phyloP scores from a whole-genome alignment of 2,329 filamentous ascomycete species.

The Curvularia spicifera region DNA sequence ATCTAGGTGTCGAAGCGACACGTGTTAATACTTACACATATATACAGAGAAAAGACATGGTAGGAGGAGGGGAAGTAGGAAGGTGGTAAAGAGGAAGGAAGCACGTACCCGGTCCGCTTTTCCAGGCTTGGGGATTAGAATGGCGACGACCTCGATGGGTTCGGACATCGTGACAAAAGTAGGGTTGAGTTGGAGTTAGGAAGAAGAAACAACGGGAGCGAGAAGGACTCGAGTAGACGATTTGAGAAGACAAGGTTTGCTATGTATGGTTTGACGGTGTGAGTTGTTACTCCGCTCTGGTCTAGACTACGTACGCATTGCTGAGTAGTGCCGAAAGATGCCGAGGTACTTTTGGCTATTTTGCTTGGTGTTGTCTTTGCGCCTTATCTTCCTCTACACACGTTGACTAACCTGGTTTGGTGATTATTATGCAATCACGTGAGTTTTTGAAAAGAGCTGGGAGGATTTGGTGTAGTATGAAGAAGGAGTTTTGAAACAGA shows the following conservation, averaged over 20 bases:
- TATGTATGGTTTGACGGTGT: not conserved
- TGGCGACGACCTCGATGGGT: constrained; percentile 40
- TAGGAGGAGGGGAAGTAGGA: too few species aligned
- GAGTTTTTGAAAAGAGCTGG: not conserved
- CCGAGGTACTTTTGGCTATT: constrained; percentile 25
- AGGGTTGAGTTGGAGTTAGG: not conserved
- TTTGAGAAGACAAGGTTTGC: not conserved
- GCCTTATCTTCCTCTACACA: not conserved
- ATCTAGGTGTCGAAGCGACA: constrained; percentile 26
- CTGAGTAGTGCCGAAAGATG: constrained; percentile 29
- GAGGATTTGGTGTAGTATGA: too few species aligned
- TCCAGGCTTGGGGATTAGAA: constrained; percentile 41
- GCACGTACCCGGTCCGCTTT: constrained; percentile 39
- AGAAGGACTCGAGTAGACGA: not conserved
- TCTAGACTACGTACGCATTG: not conserved
- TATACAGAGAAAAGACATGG: not conserved
- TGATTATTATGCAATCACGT: not conserved
- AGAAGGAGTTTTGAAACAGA: not conserved
- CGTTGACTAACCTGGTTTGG: not conserved
- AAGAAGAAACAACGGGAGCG: not conserved
- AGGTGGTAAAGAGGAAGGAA: not conserved
- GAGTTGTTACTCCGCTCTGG: constrained; percentile 18
- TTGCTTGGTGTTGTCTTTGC: not conserved
- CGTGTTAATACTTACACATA: not conserved
- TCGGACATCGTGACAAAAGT: not conserved